Conservation (phyloP, 2,329 filamentous ascomycete species). For the Ophiobolus disseminans region DNA sequence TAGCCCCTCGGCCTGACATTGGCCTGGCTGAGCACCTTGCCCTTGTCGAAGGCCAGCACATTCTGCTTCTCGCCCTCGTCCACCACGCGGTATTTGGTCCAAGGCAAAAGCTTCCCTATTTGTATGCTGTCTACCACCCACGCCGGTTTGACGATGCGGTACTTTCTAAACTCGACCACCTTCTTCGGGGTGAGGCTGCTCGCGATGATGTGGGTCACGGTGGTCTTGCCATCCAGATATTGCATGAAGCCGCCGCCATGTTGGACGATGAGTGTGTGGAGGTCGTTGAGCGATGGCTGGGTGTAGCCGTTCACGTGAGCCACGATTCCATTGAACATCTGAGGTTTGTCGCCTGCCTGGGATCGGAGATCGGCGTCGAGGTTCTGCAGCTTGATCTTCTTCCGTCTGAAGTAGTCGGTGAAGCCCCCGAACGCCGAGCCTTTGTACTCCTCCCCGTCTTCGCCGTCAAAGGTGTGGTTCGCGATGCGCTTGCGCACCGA, state of each 20-base stretch:
- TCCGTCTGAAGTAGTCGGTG: conserved; percentile 88
- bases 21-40: conserved; percentile 70
- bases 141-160: conserved; percentile 90
- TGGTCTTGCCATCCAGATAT: conserved; percentile 92
- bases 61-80: conserved; percentile 86
- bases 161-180: conserved; percentile 81
- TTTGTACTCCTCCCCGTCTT: conserved; percentile 90
- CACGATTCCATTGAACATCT: conserved; percentile 89
- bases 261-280: conserved; percentile 85
- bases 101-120: conserved; percentile 81
- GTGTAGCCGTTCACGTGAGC: conserved; percentile 96
- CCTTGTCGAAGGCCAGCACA: conserved; percentile 69
- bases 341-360: conserved; percentile 71
- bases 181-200: conserved; percentile 92
- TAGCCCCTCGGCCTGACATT: conserved; percentile 71
- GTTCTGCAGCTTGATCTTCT: conserved; percentile 97
- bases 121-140: conserved; percentile 92
- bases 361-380: conserved; percentile 82
- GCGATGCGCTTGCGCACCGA: conserved; percentile 69
- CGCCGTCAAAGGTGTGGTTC: conserved; percentile 76
- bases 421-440: conserved; percentile 88
- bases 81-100: conserved; percentile 83
- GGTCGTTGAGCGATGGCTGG: conserved; percentile 86
- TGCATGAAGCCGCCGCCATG: conserved; percentile 96
- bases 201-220: conserved; percentile 94